Conservation (phyloP, 1,139 yeast species). For the Maudiozyma humilis region DNA sequence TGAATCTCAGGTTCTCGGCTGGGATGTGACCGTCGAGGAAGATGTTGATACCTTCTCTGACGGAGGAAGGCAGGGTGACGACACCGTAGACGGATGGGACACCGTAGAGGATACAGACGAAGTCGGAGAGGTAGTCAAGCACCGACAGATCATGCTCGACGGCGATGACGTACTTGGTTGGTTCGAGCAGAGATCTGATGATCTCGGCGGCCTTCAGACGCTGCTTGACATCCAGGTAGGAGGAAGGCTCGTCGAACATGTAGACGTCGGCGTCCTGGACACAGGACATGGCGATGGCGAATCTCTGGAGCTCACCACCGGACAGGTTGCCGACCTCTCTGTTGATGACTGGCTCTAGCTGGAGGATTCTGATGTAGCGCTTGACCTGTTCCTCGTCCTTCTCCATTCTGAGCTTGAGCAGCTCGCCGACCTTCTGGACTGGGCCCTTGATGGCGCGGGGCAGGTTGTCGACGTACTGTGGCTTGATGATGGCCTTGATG, state of each 20-base stretch:
- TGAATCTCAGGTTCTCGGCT: slow-evolving; percentile 91
- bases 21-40: slow-evolving; percentile 97
- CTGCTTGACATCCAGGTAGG: slow-evolving; percentile 95
- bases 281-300: slow-evolving; percentile 95
- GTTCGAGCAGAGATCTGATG: slow-evolving; percentile 72
- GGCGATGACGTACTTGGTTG: slow-evolving; percentile 79
- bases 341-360: slow-evolving; percentile 60
- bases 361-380: slow-evolving; percentile 58
- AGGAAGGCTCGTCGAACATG: slow-evolving; percentile 99
- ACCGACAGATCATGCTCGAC: slow-evolving; percentile 98
- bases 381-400: slow-evolving; percentile 53
- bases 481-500: slow-evolving; percentile 90
- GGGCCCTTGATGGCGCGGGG: slow-evolving; percentile 95
- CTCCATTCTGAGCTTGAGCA: slow-evolving; percentile 67
- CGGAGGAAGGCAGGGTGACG: slow-evolving; percentile 89
- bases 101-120: slow-evolving; percentile 92
- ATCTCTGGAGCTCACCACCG: slow-evolving; percentile 98
- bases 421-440: slow-evolving; percentile 75
- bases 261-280: slow-evolving; percentile 91
- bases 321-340: slow-evolving; percentile 86
- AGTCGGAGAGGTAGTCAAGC: slow-evolving; percentile 91
- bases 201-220: slow-evolving; percentile 95
- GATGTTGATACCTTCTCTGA: slow-evolving; percentile 96
- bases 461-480: slow-evolving; percentile 94
- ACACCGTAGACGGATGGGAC: slow-evolving; percentile 98